A percentile compares a stretch with the other conserved stretches of the same genome.
phyloP scores from a whole-genome alignment of 2,329 filamentous ascomycete species.

The Trichothecium roseum region DNA sequence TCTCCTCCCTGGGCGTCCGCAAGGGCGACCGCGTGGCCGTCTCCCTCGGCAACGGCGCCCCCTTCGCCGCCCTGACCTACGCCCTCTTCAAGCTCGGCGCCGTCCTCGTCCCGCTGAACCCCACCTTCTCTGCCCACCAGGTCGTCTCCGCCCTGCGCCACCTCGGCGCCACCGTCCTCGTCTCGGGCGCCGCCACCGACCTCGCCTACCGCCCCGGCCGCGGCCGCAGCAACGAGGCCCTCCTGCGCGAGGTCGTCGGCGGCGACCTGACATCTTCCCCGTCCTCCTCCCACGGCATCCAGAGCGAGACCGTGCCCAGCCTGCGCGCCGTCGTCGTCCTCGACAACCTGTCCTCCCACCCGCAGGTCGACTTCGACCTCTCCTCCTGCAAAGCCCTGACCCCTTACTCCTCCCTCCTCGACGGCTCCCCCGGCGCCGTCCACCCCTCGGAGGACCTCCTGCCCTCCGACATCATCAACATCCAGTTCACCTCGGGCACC shows the following conservation, averaged over 20 bases:
- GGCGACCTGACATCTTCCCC: conserved; percentile 25
- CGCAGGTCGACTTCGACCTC: conserved; percentile 31
- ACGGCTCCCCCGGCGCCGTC: conserved; percentile 19
- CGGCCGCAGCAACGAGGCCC: conserved; percentile 40
- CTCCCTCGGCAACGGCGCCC: conserved; percentile 73
- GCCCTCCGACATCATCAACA: conserved; percentile 71
- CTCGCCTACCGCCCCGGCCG: conserved; percentile 53
- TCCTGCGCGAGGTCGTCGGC: conserved; percentile 35
- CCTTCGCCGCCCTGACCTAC: conserved; percentile 79
- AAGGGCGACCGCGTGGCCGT: conserved; percentile 82
- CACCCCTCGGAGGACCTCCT: conserved; percentile 35
- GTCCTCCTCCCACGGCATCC: conserved; percentile 19
- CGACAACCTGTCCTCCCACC: conserved; percentile 56
- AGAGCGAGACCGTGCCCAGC: conserved; percentile 48
- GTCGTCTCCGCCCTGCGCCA: conserved; percentile 70
- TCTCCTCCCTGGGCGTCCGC: conserved; percentile 59
- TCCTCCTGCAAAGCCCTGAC: conserved; percentile 31
- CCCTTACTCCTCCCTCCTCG: conserved; percentile 30
- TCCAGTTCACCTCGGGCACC: conserved; percentile 96
- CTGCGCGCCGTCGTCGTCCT: conserved; percentile 64
- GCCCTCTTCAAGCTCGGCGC: conserved; percentile 92
- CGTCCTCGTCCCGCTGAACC: conserved; percentile 86
- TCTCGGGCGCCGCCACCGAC: conserved; percentile 84
- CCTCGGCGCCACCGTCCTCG: conserved; percentile 59
- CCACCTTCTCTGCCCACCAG: conserved; percentile 73